These are phyloP conservation scores for Botryosphaeria dothidea DNA, from an alignment of 2,329 filamentous ascomycete species.

Conservation along the genomic window DNA sequence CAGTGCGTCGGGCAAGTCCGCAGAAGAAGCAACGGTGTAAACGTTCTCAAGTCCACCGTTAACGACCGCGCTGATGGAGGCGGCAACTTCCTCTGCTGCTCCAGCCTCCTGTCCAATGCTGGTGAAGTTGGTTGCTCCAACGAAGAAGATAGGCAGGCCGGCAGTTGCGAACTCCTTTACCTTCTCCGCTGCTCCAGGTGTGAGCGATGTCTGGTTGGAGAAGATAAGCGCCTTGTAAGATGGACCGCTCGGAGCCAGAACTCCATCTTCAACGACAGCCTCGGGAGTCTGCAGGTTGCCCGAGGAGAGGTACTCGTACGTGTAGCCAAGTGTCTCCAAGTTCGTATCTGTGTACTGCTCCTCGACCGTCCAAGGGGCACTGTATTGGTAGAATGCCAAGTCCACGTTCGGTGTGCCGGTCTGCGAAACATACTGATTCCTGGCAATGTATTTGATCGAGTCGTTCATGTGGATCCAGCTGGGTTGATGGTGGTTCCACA, in stretches of 20 bases:
- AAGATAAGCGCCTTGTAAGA: slow-evolving; percentile 48
- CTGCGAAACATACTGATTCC: slow-evolving; percentile 42
- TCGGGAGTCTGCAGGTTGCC: slow-evolving; percentile 45
- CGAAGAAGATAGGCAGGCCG: slow-evolving; percentile 48
- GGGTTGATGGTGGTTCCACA: slow-evolving; percentile 43
- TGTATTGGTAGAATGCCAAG: slow-evolving; percentile 42
- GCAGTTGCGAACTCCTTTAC: slow-evolving; percentile 37
- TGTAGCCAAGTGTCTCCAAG: slow-evolving; percentile 31
- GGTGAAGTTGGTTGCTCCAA: slow-evolving; percentile 21
- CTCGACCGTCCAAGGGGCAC: slow-evolving; percentile 20
- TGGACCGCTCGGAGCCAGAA: slow-evolving; percentile 41
- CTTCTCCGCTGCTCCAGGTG: slow-evolving; percentile 33
- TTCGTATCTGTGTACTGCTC: slow-evolving; percentile 22
- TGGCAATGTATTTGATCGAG: slow-evolving; percentile 38
- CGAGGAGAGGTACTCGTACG: slow-evolving; percentile 48
- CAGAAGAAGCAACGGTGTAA: slow-evolving; percentile 30
- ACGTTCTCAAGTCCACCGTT: slow-evolving; percentile 32
- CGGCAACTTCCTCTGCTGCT: neutral
- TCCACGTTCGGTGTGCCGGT: slow-evolving; percentile 43
- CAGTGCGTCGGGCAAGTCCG: slow-evolving; percentile 35
- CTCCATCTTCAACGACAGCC: slow-evolving; percentile 37
- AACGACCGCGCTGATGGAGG: neutral
- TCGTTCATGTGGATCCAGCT: slow-evolving; percentile 44
- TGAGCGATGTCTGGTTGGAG: slow-evolving; percentile 38
- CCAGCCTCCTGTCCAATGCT: slow-evolving; percentile 14